These are phyloP conservation scores for Chlorociboria aeruginascens DNA, from an alignment of 495 filamentous ascomycete genomes.

Conservation along the genomic window DNA sequence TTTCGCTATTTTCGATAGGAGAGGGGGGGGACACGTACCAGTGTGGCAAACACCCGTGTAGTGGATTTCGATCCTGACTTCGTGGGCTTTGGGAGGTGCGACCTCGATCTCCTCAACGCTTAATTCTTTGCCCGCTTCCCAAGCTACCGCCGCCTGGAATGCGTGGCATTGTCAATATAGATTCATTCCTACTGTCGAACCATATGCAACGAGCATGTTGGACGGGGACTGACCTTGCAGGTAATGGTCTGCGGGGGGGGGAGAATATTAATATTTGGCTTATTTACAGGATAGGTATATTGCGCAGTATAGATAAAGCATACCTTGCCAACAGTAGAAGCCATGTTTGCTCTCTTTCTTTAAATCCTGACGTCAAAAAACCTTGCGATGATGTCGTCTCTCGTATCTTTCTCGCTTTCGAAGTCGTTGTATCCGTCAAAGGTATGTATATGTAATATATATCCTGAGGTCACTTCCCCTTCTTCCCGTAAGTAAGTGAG, in stretches of 20 bases:
- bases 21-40: constrained; percentile 38
- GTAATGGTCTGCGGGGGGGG: constrained; percentile 48
- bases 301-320: not conserved
- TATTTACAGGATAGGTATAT: not conserved
- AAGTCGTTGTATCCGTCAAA: no score
- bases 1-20: not conserved
- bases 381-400: no score
- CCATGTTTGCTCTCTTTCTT: not conserved
- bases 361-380: not conserved
- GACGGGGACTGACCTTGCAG: constrained; percentile 46
- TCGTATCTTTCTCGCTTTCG: no score
- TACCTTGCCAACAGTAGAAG: constrained; percentile 11
- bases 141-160: constrained; percentile 78
- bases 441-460: no score
- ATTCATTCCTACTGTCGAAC: constrained; percentile 1
- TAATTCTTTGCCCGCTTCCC: constrained; percentile 85
- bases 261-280: constrained; percentile 1
- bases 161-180: constrained; percentile 3
- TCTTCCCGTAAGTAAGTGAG: no score
- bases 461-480: no score
- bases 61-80: constrained; percentile 91
- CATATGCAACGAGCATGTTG: not conserved
- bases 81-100: constrained; percentile 77
- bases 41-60: constrained; percentile 99
- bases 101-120: constrained; percentile 89